These are phyloP conservation scores for Amanita rubescens DNA, from an alignment of 768 basidiomycete species.

Conservation along the genomic window DNA sequence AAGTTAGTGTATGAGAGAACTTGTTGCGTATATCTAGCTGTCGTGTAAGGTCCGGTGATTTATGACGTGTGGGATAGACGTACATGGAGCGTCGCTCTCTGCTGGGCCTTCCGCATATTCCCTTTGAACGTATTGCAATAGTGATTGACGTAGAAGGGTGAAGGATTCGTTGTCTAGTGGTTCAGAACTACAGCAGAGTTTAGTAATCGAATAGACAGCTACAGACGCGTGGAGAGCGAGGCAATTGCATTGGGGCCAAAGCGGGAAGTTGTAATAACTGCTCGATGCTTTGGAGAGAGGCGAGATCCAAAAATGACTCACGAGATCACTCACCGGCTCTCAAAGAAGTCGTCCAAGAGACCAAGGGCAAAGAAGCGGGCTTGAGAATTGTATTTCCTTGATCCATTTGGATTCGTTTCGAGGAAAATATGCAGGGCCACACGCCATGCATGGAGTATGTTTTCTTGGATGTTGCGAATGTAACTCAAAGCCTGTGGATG, in stretches of 20 bases:
- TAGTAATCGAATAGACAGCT: neutral
- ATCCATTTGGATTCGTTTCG: slow-evolving; percentile 50
- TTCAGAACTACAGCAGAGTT: slow-evolving; percentile 39
- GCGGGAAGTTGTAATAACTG: neutral
- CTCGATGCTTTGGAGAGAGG: neutral
- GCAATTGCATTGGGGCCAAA: neutral
- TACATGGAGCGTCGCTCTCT: slow-evolving; percentile 76
- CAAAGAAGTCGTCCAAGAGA: slow-evolving; percentile 76
- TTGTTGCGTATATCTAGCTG: slow-evolving; percentile 84
- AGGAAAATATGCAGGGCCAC: slow-evolving; percentile 72
- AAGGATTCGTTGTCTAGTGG: slow-evolving; percentile 65
- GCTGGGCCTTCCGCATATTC: slow-evolving; percentile 85
- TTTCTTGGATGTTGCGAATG: slow-evolving; percentile 69
- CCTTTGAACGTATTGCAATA: slow-evolving; percentile 76
- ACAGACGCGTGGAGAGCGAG: neutral
- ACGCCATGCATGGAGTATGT: slow-evolving; percentile 71
- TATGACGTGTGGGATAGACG: slow-evolving; percentile 25
- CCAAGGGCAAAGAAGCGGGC: slow-evolving; percentile 77
- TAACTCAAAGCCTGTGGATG: slow-evolving; percentile 87
- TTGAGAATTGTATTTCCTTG: slow-evolving; percentile 60
- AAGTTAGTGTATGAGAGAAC: slow-evolving; percentile 83
- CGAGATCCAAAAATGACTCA: neutral
- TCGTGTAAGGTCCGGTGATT: neutral
- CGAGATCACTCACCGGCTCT: slow-evolving; percentile 57
- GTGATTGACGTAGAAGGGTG: slow-evolving; percentile 62